phyloP scores from a whole-genome alignment of 352 stramenopile species.

The Proteromonas lacertae region DNA sequence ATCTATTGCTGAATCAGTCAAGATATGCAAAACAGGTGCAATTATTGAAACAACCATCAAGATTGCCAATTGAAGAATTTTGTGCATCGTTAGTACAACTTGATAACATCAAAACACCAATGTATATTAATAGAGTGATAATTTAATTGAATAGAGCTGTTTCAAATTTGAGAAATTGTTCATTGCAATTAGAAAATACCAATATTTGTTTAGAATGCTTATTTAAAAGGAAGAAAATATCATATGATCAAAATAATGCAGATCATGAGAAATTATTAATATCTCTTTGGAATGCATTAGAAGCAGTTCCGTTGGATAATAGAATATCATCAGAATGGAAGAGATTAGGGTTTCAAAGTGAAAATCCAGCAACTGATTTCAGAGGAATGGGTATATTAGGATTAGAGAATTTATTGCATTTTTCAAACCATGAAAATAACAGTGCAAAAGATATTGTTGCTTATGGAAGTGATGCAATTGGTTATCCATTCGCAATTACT shows the following conservation, averaged over 20 bases:
- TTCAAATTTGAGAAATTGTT: no score
- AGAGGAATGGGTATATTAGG: not conserved
- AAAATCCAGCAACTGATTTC: not conserved
- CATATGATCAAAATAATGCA: not conserved
- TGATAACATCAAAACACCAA: no score
- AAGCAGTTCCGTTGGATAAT: not conserved
- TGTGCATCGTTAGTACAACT: no score
- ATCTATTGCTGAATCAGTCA: no score
- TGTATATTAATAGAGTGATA: no score
- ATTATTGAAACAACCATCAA: no score
- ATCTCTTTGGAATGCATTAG: not conserved
- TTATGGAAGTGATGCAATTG: not conserved
- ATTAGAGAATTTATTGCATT: constrained; percentile 1
- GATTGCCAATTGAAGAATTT: no score
- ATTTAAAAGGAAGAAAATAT: not conserved
- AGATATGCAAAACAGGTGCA: no score
- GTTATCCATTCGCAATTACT: not conserved
- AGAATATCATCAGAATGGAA: not conserved
- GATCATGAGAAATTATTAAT: not conserved
- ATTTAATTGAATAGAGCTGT: no score
- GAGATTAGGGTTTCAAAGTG: not conserved
- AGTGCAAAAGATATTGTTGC: not conserved
- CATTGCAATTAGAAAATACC: no score
- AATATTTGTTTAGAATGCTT: no score
- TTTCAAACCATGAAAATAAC: not conserved